A percentile compares a stretch with the other conserved stretches of the same genome.
Evolutionary conservation across 371 early-diverging fungal genomes (phyloP).

Genomic region (Circinella umbellata): DNA sequence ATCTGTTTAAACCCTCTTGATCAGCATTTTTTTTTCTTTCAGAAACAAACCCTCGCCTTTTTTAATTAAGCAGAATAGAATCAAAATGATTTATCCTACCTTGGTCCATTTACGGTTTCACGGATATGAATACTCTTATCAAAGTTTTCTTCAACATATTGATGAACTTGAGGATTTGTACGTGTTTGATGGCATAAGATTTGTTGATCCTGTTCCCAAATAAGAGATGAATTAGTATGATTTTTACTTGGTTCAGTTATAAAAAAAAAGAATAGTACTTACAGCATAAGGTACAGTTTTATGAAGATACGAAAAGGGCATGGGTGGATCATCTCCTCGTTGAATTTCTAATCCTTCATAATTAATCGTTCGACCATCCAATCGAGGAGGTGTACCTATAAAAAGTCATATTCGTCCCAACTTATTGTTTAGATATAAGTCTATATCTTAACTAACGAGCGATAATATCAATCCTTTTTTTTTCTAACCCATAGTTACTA

Average conservation of each 20-base stretch:
- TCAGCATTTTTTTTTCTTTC: not conserved
- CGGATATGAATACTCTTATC: constrained; percentile 83
- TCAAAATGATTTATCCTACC: constrained; percentile 29
- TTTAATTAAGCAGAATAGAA: not conserved
- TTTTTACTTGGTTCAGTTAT: not conserved
- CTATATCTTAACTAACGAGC: not conserved
- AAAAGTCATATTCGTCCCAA: not conserved
- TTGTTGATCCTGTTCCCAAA: constrained; percentile 54
- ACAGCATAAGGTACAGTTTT: constrained; percentile 65
- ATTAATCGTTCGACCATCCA: constrained; percentile 78
- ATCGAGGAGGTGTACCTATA: constrained; percentile 78
- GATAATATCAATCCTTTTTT: not conserved
- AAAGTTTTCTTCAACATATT: constrained; percentile 73
- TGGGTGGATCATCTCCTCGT: constrained; percentile 75
- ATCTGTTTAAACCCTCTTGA: constrained; percentile 27
- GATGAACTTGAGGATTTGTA: constrained; percentile 73
- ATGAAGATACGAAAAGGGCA: constrained; percentile 82
- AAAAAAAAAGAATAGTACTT: constrained; percentile 16
- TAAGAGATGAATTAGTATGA: not conserved
- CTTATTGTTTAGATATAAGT: not conserved
- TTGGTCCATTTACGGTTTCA: constrained; percentile 85
- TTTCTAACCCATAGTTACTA: too few species aligned
- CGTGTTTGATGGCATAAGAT: constrained; percentile 79
- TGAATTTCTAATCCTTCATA: constrained; percentile 69
- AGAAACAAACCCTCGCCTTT: not conserved